Conservation (phyloP, 1,284 basidiomycete species). For the Butyriboletus appendiculatus region DNA sequence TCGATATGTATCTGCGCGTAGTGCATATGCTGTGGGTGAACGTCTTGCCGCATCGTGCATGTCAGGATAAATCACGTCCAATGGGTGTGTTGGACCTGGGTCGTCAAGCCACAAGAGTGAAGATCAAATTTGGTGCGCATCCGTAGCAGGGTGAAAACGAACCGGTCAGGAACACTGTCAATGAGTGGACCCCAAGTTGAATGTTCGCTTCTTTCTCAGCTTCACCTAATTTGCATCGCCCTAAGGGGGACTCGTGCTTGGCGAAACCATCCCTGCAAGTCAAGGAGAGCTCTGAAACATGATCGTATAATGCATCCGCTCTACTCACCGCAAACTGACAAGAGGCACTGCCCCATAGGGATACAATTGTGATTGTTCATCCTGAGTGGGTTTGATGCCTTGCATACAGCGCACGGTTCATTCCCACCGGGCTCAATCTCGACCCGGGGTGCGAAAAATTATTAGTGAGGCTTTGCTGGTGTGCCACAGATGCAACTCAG, state of each 20-base stretch:
- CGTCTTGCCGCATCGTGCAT: neutral
- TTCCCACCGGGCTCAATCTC: slow-evolving; percentile 6
- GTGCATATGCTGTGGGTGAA: neutral
- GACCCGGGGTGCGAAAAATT: neutral
- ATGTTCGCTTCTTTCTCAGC: neutral
- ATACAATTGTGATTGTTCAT: neutral
- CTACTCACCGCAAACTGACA: neutral
- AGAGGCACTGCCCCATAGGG: neutral
- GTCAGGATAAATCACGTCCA: neutral
- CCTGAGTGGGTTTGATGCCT: slow-evolving; percentile 16
- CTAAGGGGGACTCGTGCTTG: neutral
- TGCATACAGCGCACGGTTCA: slow-evolving; percentile 6
- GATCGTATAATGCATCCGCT: neutral
- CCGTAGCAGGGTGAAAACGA: neutral
- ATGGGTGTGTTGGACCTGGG: neutral
- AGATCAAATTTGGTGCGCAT: neutral
- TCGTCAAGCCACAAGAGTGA: neutral
- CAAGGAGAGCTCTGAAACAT: neutral
- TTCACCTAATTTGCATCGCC: neutral
- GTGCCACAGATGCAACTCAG: slow-evolving; percentile 16
- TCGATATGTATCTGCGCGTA: too few relatives aligned
- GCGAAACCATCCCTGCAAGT: neutral
- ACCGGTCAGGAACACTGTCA: too few relatives aligned
- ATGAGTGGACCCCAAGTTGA: neutral
- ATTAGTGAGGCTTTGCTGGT: neutral